Evolutionary conservation across 352 stramenopile genomes (phyloP), one percentile per base, ranked within the genome.

Genomic region (Phytopythium sindhum): DNA sequence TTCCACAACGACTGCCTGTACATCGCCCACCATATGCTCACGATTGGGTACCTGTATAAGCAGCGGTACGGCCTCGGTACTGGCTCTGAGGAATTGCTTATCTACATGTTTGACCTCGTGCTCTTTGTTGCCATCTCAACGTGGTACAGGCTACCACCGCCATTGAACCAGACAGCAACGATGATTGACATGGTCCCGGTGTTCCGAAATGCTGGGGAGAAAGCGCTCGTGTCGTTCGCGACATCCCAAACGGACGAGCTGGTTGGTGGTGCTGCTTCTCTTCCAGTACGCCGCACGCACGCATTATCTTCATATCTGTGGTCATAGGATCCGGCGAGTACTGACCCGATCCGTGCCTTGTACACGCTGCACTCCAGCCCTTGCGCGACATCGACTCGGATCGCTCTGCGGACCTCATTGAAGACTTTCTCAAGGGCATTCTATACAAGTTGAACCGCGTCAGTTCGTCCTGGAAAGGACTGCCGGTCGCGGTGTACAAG

Each of bases 1-100:
- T 89, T 82, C 64, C 86, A 95, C 75, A 95, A 95, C 26, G 86
- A 95, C 67, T 93, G 84, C 61, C 72, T 92, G 29, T 95, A 91
- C 66, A 82, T 92, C 35, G 77, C 83, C 12, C 75, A 90, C 21
- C 84, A 95, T 69, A 92, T 92, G 84, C 67, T 93, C 37, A 77
- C 83, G 6, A 81, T 92, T 24, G 84, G 81, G 0, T 72, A 89
- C 48, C 61, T 81, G 9, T 93, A 94, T 79, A 93, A 93, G 53
- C 75, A 73, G 53, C 70, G 79, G 81, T 88, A 72, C 15, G 75
- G 63, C 21, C 9, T 14, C 26, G 15, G 5, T 17, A 1, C 44
- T 51, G 7, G 5, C 17, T 51, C 8, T 29, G n/a, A 19, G 21
- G 10, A 14, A 11, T 29, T 9, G 42, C 3, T n/a, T 44, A 11